Conservation (phyloP, 2,329 filamentous ascomycete genomes). For the Proliferodiscus dingleyae region DNA sequence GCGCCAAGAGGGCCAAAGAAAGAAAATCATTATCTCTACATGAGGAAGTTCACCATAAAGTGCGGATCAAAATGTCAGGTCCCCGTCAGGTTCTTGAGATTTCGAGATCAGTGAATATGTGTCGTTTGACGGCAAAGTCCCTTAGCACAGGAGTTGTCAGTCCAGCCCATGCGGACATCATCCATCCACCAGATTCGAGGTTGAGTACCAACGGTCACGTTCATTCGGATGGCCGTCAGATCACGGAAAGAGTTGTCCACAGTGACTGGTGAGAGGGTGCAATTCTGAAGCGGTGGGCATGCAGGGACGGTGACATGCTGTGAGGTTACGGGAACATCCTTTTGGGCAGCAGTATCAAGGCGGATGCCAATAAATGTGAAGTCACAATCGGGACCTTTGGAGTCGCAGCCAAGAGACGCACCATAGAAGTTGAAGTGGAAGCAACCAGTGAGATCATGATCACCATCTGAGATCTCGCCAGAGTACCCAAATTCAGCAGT, state of each 20-base stretch:
- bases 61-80: background rate
- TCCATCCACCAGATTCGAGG: conserved; percentile 44
- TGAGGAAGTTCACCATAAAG: background rate
- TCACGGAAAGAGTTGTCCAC: conserved; percentile 30
- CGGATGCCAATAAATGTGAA: conserved; percentile 36
- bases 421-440: conserved; percentile 35
- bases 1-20: background rate
- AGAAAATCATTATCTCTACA: background rate
- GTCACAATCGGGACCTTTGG: conserved; percentile 29
- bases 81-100: background rate
- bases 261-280: conserved; percentile 27
- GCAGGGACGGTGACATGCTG: conserved; percentile 26
- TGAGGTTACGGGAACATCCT: conserved; percentile 22
- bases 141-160: conserved; percentile 36
- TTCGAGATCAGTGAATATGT: conserved; percentile 12
- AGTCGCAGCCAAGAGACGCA: conserved; percentile 37
- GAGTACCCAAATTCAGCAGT: conserved; percentile 27
- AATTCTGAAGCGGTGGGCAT: conserved; percentile 29
- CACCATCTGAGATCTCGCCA: conserved; percentile 26
- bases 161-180: conserved; percentile 41
- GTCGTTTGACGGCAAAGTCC: conserved; percentile 33
- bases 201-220: conserved; percentile 34
- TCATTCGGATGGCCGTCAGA: conserved; percentile 37
- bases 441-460: conserved; percentile 26
- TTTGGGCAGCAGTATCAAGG: conserved; percentile 21